Conservation (phyloP, 148 eudicot species). For the Arctostaphylos glauca region DNA sequence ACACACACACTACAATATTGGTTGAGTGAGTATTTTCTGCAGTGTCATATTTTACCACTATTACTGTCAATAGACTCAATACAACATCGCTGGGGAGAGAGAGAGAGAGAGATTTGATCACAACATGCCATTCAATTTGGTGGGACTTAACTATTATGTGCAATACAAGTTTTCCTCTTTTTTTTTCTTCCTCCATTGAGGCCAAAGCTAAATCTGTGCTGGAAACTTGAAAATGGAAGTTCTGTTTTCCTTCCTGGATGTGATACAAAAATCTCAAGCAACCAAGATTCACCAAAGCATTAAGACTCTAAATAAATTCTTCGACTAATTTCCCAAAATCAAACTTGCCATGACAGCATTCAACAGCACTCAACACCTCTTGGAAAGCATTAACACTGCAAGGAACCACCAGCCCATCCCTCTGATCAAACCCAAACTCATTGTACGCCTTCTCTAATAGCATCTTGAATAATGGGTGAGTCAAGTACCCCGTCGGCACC, state of each 20-base stretch:
- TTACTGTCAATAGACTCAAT: too few species aligned
- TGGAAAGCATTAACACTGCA: slow-evolving; percentile 56
- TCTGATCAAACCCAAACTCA: slow-evolving; percentile 76
- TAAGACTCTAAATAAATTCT: slow-evolving; percentile 30
- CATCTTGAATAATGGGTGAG: slow-evolving; percentile 88
- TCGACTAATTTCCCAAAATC: slow-evolving; percentile 63
- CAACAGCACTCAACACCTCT: slow-evolving; percentile 55
- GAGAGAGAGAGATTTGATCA: too few species aligned
- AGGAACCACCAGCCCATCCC: slow-evolving; percentile 65
- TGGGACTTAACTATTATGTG: background rate
- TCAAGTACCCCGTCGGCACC: slow-evolving; percentile 66
- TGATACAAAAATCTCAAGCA: too few species aligned
- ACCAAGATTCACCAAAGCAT: too few species aligned
- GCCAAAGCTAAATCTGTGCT: too few species aligned
- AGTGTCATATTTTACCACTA: too few species aligned
- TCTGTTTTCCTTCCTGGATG: too few species aligned
- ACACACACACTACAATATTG: too few species aligned
- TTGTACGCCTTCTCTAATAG: slow-evolving; percentile 65
- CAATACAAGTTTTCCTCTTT: background rate
- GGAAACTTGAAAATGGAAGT: too few species aligned
- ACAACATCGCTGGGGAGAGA: too few species aligned
- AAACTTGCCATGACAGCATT: slow-evolving; percentile 56
- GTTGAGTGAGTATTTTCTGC: too few species aligned
- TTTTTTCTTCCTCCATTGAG: too few species aligned
- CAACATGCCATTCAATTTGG: background rate